phyloP scores from a whole-genome alignment of 192 early-diverging fungal genomes.

The Umbelopsis ramanniana region DNA sequence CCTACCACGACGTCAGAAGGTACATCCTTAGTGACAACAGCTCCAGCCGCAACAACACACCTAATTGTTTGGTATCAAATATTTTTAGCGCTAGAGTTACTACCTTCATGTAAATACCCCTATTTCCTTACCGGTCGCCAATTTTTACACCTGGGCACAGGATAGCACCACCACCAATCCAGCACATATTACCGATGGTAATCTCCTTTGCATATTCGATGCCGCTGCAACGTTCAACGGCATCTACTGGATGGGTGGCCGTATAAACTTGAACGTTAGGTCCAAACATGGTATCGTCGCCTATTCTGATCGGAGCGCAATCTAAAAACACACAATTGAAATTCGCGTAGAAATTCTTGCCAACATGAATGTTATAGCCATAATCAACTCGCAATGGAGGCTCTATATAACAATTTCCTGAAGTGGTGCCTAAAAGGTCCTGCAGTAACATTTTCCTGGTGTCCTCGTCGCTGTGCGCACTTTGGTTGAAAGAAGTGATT shows the following conservation, averaged over 20 bases:
- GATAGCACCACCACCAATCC: constrained; percentile 83
- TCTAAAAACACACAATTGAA: constrained; percentile 78
- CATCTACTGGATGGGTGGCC: constrained; percentile 75
- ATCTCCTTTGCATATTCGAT: constrained; percentile 50
- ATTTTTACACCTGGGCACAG: constrained; percentile 89
- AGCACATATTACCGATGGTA: constrained; percentile 86
- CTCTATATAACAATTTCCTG: constrained; percentile 62
- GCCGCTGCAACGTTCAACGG: constrained; percentile 44
- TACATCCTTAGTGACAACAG: constrained; percentile 90
- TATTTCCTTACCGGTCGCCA: constrained; percentile 60
- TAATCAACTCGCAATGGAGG: constrained; percentile 79
- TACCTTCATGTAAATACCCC: constrained; percentile 6
- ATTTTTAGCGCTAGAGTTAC: not conserved
- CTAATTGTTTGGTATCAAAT: not conserved
- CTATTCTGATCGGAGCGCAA: constrained; percentile 71
- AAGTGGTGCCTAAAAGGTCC: constrained; percentile 61
- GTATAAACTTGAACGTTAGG: constrained; percentile 79
- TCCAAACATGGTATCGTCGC: constrained; percentile 73
- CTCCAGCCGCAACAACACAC: constrained; percentile 74
- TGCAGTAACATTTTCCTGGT: constrained; percentile 35
- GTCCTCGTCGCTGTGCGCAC: constrained; percentile 36
- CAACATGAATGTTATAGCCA: constrained; percentile 77
- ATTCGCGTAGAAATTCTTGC: constrained; percentile 80
- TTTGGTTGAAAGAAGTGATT: constrained; percentile 40
- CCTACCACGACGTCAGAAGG: constrained; percentile 75